A percentile compares a stretch with the other conserved stretches of the same genome.
Evolutionary conservation across 1,284 basidiomycete genomes (phyloP).

Genomic region (Macrocystidia cucumis): DNA sequence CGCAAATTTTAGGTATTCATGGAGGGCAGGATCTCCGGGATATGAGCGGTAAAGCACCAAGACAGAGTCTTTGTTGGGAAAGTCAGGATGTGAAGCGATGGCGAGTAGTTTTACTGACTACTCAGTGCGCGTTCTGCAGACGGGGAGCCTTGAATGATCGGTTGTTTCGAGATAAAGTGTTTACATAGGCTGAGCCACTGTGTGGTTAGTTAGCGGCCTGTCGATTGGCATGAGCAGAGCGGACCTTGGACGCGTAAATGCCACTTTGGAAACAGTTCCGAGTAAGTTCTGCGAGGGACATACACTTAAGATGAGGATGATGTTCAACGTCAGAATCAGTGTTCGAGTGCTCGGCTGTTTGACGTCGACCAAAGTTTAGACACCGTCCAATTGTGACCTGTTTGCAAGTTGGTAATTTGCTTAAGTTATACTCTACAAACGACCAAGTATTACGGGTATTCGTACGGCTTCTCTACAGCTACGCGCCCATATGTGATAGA

Average conservation of each 20-base stretch:
- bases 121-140: conserved; percentile 34
- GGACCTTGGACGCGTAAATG: conserved; percentile 51
- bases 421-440: too few species aligned
- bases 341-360: too few species aligned
- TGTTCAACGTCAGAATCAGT: too few species aligned
- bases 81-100: conserved; percentile 1
- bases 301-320: too few species aligned
- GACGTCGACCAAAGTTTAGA: too few species aligned
- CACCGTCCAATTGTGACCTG: too few species aligned
- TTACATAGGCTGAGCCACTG: conserved; percentile 64
- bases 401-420: too few species aligned
- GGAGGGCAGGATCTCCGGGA: conserved; percentile 54
- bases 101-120: conserved; percentile 26
- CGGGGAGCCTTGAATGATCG: conserved; percentile 21
- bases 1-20: conserved; percentile 53
- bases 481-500: too few species aligned
- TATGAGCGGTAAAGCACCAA: conserved; percentile 57
- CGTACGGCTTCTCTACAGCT: too few species aligned
- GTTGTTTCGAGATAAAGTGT: conserved; percentile 46
- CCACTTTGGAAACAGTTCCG: conserved; percentile 67
- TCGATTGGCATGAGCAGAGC: conserved; percentile 8
- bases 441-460: too few species aligned
- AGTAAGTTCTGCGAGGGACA: conserved; percentile 62
- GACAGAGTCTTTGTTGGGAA: conserved; percentile 46
- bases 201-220: conserved; percentile 5